Conservation (phyloP, 306 rosid genomes). For the Cucumis hystrix region DNA sequence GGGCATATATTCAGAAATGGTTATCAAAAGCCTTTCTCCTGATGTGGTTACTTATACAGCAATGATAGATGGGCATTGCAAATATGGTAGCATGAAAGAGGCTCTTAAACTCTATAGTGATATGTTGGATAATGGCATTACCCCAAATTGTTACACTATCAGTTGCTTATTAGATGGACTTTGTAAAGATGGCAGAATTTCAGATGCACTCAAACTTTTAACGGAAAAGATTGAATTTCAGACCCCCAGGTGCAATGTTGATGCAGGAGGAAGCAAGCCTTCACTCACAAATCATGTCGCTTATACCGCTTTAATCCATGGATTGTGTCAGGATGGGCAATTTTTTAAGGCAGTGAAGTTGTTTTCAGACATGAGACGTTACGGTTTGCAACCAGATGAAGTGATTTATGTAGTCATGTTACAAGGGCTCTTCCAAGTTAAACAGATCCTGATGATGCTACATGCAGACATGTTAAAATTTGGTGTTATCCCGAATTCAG, state of each 20-base stretch:
- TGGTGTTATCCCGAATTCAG: slow-evolving; percentile 32
- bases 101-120: slow-evolving; percentile 38
- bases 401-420: slow-evolving; percentile 38
- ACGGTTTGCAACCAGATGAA: slow-evolving; percentile 37
- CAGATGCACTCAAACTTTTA: slow-evolving; percentile 41
- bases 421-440: slow-evolving; percentile 31
- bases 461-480: slow-evolving; percentile 60
- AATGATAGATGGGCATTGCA: slow-evolving; percentile 57
- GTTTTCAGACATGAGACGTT: slow-evolving; percentile 49
- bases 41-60: slow-evolving; percentile 56
- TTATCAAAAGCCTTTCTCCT: slow-evolving; percentile 38
- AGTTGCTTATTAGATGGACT: slow-evolving; percentile 60
- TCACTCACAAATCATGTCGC: slow-evolving; percentile 34
- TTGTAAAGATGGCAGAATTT: slow-evolving; percentile 41
- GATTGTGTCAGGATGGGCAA: slow-evolving; percentile 42
- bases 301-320: slow-evolving; percentile 50
- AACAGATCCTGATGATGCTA: slow-evolving; percentile 40
- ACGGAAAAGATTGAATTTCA: slow-evolving; percentile 23
- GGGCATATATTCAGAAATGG: slow-evolving; percentile 52
- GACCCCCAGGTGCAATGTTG: background rate
- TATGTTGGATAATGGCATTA: slow-evolving; percentile 41
- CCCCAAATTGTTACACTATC: slow-evolving; percentile 38
- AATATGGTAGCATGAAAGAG: slow-evolving; percentile 37
- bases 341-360: slow-evolving; percentile 48
- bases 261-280: background rate